phyloP scores from a whole-genome alignment of 2,329 filamentous ascomycete genomes.

The Hymenoscyphus albidus region DNA sequence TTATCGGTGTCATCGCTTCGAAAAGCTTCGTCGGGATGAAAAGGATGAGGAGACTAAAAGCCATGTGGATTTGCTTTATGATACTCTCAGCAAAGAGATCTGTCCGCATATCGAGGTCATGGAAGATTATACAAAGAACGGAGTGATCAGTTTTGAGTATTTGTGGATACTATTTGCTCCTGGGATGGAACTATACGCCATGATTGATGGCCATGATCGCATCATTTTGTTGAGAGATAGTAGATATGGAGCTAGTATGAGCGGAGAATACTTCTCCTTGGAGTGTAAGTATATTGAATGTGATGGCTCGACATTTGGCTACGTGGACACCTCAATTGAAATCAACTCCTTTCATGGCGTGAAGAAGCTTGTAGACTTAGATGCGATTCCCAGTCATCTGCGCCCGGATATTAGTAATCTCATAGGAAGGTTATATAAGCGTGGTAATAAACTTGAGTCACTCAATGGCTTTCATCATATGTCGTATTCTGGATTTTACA shows the following conservation, averaged over 20 bases:
- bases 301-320: slow-evolving; percentile 20
- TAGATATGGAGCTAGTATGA: slow-evolving; percentile 25
- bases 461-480: slow-evolving; percentile 21
- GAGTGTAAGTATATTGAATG: slow-evolving; percentile 20
- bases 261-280: slow-evolving; percentile 18
- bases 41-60: slow-evolving; percentile 43
- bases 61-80: slow-evolving; percentile 46
- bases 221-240: slow-evolving; percentile 20
- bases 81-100: slow-evolving; percentile 48
- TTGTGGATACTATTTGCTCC: slow-evolving; percentile 43
- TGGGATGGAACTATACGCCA: slow-evolving; percentile 21
- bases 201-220: slow-evolving; percentile 20
- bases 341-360: slow-evolving; percentile 18
- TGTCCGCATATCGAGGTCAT: slow-evolving; percentile 46
- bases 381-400: slow-evolving; percentile 19
- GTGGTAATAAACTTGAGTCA: slow-evolving; percentile 14
- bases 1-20: slow-evolving; percentile 57
- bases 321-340: slow-evolving; percentile 17
- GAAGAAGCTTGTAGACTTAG: slow-evolving; percentile 16
- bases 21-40: slow-evolving; percentile 39
- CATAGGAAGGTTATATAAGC: slow-evolving; percentile 11
- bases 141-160: slow-evolving; percentile 50
- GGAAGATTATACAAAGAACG: slow-evolving; percentile 49
- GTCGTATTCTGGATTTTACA: slow-evolving; percentile 24
- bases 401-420: slow-evolving; percentile 15